Evolutionary conservation across 805 yeast species (phyloP), one percentile per base, ranked within the genome.

Genomic region (Spathaspora hagerdaliae): DNA sequence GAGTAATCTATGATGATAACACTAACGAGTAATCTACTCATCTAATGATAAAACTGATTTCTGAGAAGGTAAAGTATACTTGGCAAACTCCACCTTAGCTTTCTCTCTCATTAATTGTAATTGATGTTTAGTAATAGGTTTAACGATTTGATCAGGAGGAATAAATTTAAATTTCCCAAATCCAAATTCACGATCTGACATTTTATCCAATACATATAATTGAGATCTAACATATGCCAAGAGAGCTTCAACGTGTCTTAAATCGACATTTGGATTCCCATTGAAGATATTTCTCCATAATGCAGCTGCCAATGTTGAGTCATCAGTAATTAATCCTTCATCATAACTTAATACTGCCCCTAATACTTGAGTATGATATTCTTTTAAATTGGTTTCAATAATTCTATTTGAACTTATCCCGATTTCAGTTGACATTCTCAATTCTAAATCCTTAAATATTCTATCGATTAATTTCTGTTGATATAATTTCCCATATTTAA

Each of bases 401-500:
- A 89, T 81, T 57, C 94, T 75, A 51, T 87, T 87, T 7, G 94
- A 83, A 50, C 75, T 74, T 38, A 94, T 89, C 45, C 87, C 86
- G 80, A 92, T 81, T 62, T 91, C 97, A 53, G 85, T 87, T 46
- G 85, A 79, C 65, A 94, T 74, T 60, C 96, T 81, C 58, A 79
- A 71, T 63, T 94, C 98, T 67, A 94, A 85, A 62, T 94, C 98
- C 51, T 82, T 79, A 71, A 94, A 94, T 38, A 88, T 81, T 52
- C 95, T 77, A 63, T 95, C 97, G 29, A 91, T 87, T 34, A 94
- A 67, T 60, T 89, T 89, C 65, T 91, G 97, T 65, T 94, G 97
- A 65, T 91, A 94, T 60, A 84, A 85, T 55, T 80, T 80, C 36
- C 97, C 95, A 60, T 87, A 83, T 57, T 88, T 85, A 62, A 84